A percentile compares a stretch with the other conserved stretches of the same genome.
Evolutionary conservation across 176 grass and related monocot species (phyloP).

Genomic region (Carex littledalei): DNA sequence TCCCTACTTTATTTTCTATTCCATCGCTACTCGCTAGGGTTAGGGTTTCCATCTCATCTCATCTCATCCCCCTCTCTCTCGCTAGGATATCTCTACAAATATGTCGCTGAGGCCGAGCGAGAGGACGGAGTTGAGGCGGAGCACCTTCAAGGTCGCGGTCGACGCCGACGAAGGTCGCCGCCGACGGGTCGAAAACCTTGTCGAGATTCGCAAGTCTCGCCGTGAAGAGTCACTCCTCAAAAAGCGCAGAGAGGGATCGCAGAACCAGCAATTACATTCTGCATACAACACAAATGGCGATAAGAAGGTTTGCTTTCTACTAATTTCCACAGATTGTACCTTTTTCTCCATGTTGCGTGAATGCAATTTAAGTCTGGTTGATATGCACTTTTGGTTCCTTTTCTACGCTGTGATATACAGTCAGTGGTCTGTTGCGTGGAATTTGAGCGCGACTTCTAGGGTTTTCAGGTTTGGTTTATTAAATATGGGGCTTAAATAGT

Average conservation of each 20-base stretch:
- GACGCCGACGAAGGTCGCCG: slow-evolving; percentile 75
- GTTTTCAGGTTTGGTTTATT: slow-evolving; percentile 14
- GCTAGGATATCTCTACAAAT: not conserved
- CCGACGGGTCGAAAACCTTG: slow-evolving; percentile 54
- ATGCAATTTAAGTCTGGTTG: not conserved
- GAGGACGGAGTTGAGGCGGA: slow-evolving; percentile 45
- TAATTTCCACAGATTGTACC: not conserved
- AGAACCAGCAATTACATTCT: slow-evolving; percentile 11
- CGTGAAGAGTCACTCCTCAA: slow-evolving; percentile 78
- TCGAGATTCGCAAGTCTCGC: slow-evolving; percentile 71
- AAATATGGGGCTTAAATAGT: not conserved
- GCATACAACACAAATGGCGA: slow-evolving; percentile 39
- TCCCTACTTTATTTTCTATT: no score
- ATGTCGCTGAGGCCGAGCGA: slow-evolving; percentile 86
- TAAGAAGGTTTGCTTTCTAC: slow-evolving; percentile 49
- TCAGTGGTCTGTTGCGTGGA: not conserved
- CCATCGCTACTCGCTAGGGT: slow-evolving; percentile 5
- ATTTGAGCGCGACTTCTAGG: slow-evolving; percentile 28
- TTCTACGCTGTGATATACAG: not conserved
- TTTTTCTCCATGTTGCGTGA: no score
- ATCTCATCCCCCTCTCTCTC: slow-evolving; percentile 10
- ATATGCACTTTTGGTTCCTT: not conserved
- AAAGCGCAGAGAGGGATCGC: slow-evolving; percentile 63
- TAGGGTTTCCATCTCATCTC: slow-evolving; percentile 23
- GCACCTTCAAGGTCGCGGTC: slow-evolving; percentile 77